Evolutionary conservation across 768 basidiomycete genomes (phyloP).

Genomic region (Panaeolus papilionaceus): DNA sequence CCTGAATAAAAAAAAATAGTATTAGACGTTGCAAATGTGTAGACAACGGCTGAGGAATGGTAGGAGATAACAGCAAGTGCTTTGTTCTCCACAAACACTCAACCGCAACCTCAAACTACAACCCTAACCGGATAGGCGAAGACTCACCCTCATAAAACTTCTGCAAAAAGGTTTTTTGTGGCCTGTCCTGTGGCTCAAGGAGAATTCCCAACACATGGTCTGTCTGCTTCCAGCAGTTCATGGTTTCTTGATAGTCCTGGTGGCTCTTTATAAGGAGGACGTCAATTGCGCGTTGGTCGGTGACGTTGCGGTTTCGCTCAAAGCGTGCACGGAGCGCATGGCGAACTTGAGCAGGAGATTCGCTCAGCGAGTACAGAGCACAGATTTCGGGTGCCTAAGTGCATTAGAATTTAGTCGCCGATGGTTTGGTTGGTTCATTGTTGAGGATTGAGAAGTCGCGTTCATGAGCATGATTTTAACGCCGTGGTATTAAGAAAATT

Average conservation of each 20-base stretch:
- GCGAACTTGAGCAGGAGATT: slow-evolving; percentile 79
- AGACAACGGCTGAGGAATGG: not conserved
- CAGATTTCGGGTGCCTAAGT: slow-evolving; percentile 90
- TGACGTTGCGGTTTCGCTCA: slow-evolving; percentile 83
- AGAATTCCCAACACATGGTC: slow-evolving; percentile 81
- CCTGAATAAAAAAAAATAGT: slow-evolving; percentile 45
- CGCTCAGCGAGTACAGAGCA: slow-evolving; percentile 79
- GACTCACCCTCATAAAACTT: slow-evolving; percentile 83
- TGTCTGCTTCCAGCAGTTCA: slow-evolving; percentile 93
- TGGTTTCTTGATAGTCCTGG: slow-evolving; percentile 91
- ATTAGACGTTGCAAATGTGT: not conserved
- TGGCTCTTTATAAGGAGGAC: slow-evolving; percentile 83
- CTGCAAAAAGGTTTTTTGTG: slow-evolving; percentile 74
- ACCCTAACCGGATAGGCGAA: not conserved
- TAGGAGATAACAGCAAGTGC: not conserved
- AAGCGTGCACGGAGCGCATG: slow-evolving; percentile 86
- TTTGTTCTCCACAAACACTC: not conserved
- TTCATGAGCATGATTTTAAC: not conserved
- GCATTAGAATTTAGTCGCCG: not conserved
- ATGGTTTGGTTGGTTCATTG: not conserved
- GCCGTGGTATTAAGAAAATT: not conserved
- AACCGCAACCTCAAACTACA: not conserved
- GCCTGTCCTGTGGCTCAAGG: slow-evolving; percentile 50
- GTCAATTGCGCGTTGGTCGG: slow-evolving; percentile 85
- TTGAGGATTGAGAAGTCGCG: not conserved